A percentile compares a stretch with the other conserved stretches of the same genome.
phyloP scores from a whole-genome alignment of 139 green algal species.

The Zygnema cylindricum region DNA sequence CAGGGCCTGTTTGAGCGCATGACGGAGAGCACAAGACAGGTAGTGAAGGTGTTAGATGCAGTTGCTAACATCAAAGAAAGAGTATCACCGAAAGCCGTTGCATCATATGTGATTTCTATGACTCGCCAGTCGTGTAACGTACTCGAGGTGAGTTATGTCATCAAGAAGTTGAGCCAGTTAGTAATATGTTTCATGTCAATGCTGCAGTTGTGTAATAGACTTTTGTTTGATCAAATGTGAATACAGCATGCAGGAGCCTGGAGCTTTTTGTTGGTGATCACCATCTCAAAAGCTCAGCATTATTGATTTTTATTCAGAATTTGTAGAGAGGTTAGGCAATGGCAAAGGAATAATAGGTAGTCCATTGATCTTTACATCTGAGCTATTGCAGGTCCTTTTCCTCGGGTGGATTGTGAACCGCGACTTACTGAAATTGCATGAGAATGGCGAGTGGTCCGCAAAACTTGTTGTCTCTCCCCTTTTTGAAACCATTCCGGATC shows the following conservation, averaged over 20 bases:
- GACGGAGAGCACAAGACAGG: slow-evolving; percentile 53
- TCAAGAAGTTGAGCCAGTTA: too few relatives aligned
- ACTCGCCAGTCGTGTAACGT: slow-evolving; percentile 80
- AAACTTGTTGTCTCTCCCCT: slow-evolving; percentile 83
- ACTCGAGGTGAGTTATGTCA: slow-evolving; percentile 75
- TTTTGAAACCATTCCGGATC: slow-evolving; percentile 83
- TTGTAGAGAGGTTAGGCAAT: too few relatives aligned
- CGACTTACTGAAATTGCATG: slow-evolving; percentile 83
- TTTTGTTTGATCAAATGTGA: too few relatives aligned
- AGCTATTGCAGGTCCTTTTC: slow-evolving; percentile 34
- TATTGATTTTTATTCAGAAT: too few relatives aligned
- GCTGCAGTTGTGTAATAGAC: too few relatives aligned
- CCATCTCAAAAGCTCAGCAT: too few relatives aligned
- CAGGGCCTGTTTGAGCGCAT: slow-evolving; percentile 8
- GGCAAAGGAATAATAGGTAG: too few relatives aligned
- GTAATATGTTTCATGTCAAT: too few relatives aligned
- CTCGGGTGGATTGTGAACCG: slow-evolving; percentile 38
- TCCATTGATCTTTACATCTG: too few relatives aligned
- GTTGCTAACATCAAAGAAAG: slow-evolving; percentile 17
- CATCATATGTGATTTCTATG: slow-evolving; percentile 94
- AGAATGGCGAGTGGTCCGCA: slow-evolving; percentile 49
- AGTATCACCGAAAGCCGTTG: slow-evolving; percentile 68
- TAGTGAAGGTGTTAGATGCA: slow-evolving; percentile 20
- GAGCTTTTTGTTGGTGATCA: too few relatives aligned
- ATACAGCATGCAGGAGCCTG: too few relatives aligned